Evolutionary conservation across 1,139 yeast species (phyloP).

Genomic region (Kurtzmaniella quercitrusa): DNA sequence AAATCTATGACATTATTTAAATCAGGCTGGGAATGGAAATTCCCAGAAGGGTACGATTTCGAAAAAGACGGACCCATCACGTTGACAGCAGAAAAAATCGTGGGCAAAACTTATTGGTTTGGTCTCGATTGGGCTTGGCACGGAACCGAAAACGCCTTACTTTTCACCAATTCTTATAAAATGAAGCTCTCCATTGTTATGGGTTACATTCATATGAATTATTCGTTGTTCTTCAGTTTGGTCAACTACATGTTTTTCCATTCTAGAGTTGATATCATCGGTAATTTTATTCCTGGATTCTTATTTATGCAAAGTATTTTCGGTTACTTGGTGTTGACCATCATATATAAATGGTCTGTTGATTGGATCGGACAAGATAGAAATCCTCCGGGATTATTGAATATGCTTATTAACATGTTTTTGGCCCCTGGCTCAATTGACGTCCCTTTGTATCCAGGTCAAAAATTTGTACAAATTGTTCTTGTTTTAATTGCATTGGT

Average conservation of each 20-base stretch:
- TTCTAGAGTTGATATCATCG: conserved; percentile 79
- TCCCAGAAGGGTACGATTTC: conserved; percentile 59
- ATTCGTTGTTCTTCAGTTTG: conserved; percentile 78
- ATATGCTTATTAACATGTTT: conserved; percentile 96
- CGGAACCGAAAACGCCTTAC: conserved; percentile 85
- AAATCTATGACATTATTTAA: conserved; percentile 80
- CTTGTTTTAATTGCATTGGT: conserved; percentile 72
- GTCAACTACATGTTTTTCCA: conserved; percentile 74
- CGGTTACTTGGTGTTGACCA: conserved; percentile 81
- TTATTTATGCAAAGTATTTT: conserved; percentile 94
- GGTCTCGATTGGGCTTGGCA: conserved; percentile 98
- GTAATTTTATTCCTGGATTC: conserved; percentile 91
- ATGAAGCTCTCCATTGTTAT: conserved; percentile 92
- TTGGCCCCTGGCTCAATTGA: conserved; percentile 87
- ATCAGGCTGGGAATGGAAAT: conserved; percentile 85
- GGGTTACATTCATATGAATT: conserved; percentile 95
- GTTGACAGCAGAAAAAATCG: conserved; percentile 53
- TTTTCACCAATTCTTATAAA: conserved; percentile 91
- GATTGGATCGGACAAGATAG: conserved; percentile 78
- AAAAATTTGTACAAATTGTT: conserved; percentile 69
- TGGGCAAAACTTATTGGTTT: conserved; percentile 63
- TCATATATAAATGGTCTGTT: conserved; percentile 89
- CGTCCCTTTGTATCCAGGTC: conserved; percentile 80
- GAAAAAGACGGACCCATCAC: conserved; percentile 47
- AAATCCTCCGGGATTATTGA: conserved; percentile 89